phyloP scores from a whole-genome alignment of 2,329 filamentous ascomycete species.

The Clathrospora elynae region DNA sequence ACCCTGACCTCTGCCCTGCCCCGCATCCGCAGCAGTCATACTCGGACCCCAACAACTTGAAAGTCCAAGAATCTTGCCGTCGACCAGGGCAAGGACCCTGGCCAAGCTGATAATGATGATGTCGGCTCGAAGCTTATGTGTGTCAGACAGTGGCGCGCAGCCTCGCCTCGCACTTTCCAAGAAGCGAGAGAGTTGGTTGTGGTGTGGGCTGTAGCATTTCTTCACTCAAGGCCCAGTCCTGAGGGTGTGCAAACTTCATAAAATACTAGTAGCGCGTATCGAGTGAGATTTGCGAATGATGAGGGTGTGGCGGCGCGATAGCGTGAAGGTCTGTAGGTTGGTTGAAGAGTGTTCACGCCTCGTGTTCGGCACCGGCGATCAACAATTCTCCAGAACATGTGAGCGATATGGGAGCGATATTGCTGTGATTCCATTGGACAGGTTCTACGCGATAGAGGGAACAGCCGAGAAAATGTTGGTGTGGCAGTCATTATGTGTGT shows the following conservation, averaged over 20 bases:
- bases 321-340: too few relatives aligned
- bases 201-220: too few relatives aligned
- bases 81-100: slow-evolving; percentile 2
- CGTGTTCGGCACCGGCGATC: too few relatives aligned
- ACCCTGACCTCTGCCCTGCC: slow-evolving; percentile 18
- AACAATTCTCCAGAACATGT: too few relatives aligned
- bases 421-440: slow-evolving; percentile 7
- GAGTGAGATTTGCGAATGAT: too few relatives aligned
- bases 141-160: slow-evolving; percentile 12
- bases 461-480: slow-evolving; percentile 8
- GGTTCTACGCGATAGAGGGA: slow-evolving; percentile 15
- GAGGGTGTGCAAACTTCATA: too few relatives aligned
- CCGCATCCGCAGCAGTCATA: slow-evolving; percentile 10
- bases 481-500: slow-evolving; percentile 16
- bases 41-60: neutral
- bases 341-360: too few relatives aligned
- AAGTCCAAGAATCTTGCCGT: neutral
- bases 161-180: too few relatives aligned
- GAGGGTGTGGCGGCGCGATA: too few relatives aligned
- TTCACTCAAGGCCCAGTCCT: too few relatives aligned
- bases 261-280: too few relatives aligned
- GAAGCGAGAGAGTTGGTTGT: too few relatives aligned
- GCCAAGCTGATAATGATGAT: slow-evolving; percentile 9
- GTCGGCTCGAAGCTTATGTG: slow-evolving; percentile 1
- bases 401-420: slow-evolving; percentile 12